Percentiles rank a stretch among this genome's conserved stretches.
Evolutionary conservation across 345 rosid species (phyloP).

Genomic region (Populus alba): DNA sequence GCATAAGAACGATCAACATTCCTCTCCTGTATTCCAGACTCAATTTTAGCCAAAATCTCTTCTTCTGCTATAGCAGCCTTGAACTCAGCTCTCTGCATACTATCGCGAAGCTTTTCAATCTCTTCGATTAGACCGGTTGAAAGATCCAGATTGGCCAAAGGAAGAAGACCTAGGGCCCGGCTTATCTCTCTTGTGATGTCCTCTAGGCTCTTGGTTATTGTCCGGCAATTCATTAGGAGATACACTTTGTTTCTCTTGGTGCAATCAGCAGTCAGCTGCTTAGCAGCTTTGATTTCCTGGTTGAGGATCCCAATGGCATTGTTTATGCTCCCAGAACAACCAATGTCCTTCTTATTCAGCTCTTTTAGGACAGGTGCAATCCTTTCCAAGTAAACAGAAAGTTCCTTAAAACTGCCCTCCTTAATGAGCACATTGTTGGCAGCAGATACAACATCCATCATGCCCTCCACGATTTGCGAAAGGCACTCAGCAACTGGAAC

Average conservation of each 20-base stretch:
- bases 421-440: slow-evolving; percentile 46
- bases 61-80: slow-evolving; percentile 57
- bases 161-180: slow-evolving; percentile 53
- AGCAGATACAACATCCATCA: slow-evolving; percentile 37
- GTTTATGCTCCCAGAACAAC: slow-evolving; percentile 42
- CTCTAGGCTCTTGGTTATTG: slow-evolving; percentile 40
- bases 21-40: slow-evolving; percentile 65
- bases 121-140: slow-evolving; percentile 45
- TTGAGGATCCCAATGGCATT: slow-evolving; percentile 48
- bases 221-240: slow-evolving; percentile 57
- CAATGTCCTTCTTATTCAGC: slow-evolving; percentile 33
- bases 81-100: slow-evolving; percentile 57
- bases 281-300: slow-evolving; percentile 49
- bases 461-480: slow-evolving; percentile 41
- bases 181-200: slow-evolving; percentile 44
- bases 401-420: slow-evolving; percentile 53
- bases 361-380: slow-evolving; percentile 53
- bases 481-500: slow-evolving; percentile 43
- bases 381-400: slow-evolving; percentile 46
- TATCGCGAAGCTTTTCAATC: slow-evolving; percentile 34
- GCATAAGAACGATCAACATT: slow-evolving; percentile 59
- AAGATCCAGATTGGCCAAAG: slow-evolving; percentile 54
- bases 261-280: slow-evolving; percentile 44
- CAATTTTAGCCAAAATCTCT: slow-evolving; percentile 59
- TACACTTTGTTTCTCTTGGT: slow-evolving; percentile 56